Conservation (phyloP, 2,329 filamentous ascomycete species). For the Aspergillus japonicus region DNA sequence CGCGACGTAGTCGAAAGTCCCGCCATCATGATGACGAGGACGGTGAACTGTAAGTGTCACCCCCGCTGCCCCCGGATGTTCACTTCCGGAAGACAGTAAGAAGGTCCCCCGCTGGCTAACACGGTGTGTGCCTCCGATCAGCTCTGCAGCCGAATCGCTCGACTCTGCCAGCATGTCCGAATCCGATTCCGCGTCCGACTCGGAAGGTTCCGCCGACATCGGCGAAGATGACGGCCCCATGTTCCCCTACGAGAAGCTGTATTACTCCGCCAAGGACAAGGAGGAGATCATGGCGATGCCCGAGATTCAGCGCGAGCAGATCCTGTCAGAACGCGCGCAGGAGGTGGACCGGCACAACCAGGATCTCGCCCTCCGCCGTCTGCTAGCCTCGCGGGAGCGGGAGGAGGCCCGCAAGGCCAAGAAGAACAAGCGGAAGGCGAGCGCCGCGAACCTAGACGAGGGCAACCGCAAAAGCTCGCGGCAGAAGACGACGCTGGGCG, state of each 20-base stretch:
- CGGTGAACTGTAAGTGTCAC: conserved; percentile 72
- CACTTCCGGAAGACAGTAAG: not conserved
- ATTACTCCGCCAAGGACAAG: conserved; percentile 71
- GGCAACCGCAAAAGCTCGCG: conserved; percentile 70
- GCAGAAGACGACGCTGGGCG: conserved; percentile 65
- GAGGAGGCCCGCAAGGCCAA: conserved; percentile 54
- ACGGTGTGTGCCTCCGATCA: conserved; percentile 34
- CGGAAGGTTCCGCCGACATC: conserved; percentile 54
- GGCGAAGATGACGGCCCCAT: conserved; percentile 52
- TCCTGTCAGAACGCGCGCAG: conserved; percentile 81
- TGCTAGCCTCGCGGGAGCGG: conserved; percentile 67
- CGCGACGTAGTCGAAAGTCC: conserved; percentile 46
- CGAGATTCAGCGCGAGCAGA: conserved; percentile 86
- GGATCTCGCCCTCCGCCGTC: conserved; percentile 75
- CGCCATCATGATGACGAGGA: conserved; percentile 69
- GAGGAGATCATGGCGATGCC: conserved; percentile 78
- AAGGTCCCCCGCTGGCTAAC: conserved; percentile 12
- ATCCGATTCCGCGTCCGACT: conserved; percentile 78
- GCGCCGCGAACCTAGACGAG: conserved; percentile 75
- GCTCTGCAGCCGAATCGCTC: conserved; percentile 69
- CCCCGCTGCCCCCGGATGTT: not conserved
- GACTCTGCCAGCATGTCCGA: conserved; percentile 88
- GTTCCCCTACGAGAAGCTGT: conserved; percentile 85
- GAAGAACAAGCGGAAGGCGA: conserved; percentile 71
- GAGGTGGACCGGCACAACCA: conserved; percentile 80